Evolutionary conservation across 768 basidiomycete genomes (phyloP), one percentile per base, ranked within the genome.

Genomic region (Trametes meyenii): DNA sequence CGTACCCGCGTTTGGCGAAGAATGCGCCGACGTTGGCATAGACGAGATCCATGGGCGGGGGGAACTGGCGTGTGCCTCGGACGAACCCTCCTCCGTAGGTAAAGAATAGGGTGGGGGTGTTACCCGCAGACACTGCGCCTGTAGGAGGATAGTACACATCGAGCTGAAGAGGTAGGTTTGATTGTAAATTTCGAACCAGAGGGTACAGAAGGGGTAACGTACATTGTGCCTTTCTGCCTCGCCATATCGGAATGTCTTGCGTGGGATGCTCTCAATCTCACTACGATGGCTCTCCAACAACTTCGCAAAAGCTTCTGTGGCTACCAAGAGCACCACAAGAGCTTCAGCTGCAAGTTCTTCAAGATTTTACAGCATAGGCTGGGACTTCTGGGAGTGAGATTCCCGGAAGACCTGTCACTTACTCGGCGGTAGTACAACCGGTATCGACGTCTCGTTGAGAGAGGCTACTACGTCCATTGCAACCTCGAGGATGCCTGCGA

Each of bases 51-150:
- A 76, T 75, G 0, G 85, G 80, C 10, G 78, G 72, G 1, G 79
- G 74, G 43, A 82, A 68, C 8, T 73, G 77, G n/a, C 84, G 80
- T 0, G 76, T 74, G 1, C 88, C 88, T 0, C 71, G 69, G 62
- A 74, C 73, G 68, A 86, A 87, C 2, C 87, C 86, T 1, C 88
- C 88, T 1, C 88, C 88, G 62, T 90, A 89, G 43, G 84, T 61
- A 72, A 82, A 89, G 71, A 89, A 81, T 24, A 89, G 72, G 21
- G 89, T 74, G 0, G 85, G 84, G 0, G 79, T 73, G 54, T 71
- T 74, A 23, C 67, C 67, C 12, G 17, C 24, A 1, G 60, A 36
- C 1, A 50, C 5, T 0, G 19, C 60, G 12, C 68, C 60, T 5
- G 69, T 50, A 2, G 74, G 39, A 2, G 75, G 87, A 66, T 86